Evolutionary conservation across 805 yeast species (phyloP), one percentile per base, ranked within the genome.

Genomic region (Candida taoyuanica): DNA sequence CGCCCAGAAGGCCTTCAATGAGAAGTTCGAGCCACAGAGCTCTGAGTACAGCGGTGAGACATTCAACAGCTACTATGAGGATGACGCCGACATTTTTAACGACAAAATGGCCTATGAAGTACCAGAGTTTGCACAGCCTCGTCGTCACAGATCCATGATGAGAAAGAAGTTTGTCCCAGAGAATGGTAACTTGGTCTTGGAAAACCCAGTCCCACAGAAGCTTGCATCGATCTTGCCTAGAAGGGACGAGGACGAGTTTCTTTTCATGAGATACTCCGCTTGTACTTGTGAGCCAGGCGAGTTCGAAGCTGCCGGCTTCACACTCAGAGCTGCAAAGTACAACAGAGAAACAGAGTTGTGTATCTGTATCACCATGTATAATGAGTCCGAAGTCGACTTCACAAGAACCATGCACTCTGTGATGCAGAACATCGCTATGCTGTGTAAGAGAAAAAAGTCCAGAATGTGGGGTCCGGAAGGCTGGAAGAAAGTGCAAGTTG

Each of bases 231-330:
- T 88, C 48, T 65, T 94, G 39, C 95, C 97, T 5, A 71, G 87
- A 51, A 77, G 93, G 33, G 95, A 86, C 47, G 81, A 82, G 47
- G 96, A 93, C 39, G 99, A 93, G 61, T 93, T 87, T 59, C 81
- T 93, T 13, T 86, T 86, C 63, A 89, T 93, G 97, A 80, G 96
- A 49, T 93, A 93, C 61, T 86, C 98, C 0, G 99, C 98, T 0
- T 89, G 95, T 56, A 93, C 99, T 1, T 73, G 94, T 1, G 89
- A 84, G 40, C 96, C 98, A 2, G 93, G 89, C 61, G 82, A 84
- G 25, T 93, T 85, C 56, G 75, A 76, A 14, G 70, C 67, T 4
- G 76, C 75, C 33, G 98, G 98, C 0, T 93, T 89, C 62, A 80
- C 89, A 2, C 65, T 93, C 35, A 74, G 98, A 51, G 84, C 95